These are phyloP conservation scores for Verticillium isaacii DNA, from an alignment of 2,329 filamentous ascomycete species.

Conservation along the genomic window DNA sequence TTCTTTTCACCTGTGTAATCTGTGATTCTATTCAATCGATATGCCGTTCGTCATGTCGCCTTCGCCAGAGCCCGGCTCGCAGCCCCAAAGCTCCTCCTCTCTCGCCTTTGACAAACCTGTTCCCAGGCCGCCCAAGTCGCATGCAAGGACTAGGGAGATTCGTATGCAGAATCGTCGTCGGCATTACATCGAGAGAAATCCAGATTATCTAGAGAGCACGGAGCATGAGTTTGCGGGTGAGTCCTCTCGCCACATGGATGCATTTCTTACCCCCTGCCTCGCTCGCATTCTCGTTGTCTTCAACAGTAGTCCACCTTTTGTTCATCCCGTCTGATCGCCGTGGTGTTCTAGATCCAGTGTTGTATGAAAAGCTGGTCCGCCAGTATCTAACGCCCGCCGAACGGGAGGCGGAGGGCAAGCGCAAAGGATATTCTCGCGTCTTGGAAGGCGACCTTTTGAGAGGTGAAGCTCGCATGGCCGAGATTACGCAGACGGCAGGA, in stretches of 20 bases:
- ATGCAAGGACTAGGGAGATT: slow-evolving; percentile 40
- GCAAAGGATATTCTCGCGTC: slow-evolving; percentile 73
- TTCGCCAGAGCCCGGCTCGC: not conserved
- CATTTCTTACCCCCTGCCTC: not conserved
- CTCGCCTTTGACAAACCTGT: slow-evolving; percentile 29
- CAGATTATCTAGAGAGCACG: slow-evolving; percentile 60
- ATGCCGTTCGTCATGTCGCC: not conserved
- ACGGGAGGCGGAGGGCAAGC: slow-evolving; percentile 65
- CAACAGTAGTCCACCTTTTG: not conserved
- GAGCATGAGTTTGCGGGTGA: slow-evolving; percentile 53
- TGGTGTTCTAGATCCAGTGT: slow-evolving; percentile 58
- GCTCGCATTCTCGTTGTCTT: not conserved
- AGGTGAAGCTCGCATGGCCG: slow-evolving; percentile 69
- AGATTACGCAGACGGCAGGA: slow-evolving; percentile 21
- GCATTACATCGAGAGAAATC: slow-evolving; percentile 68
- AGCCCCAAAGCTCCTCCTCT: not conserved
- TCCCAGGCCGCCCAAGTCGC: slow-evolving; percentile 38
- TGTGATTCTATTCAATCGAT: not conserved
- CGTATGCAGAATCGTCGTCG: slow-evolving; percentile 70
- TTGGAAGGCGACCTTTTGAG: slow-evolving; percentile 74
- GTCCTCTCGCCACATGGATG: slow-evolving; percentile 5
- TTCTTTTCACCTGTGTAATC: not conserved
- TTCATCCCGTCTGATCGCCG: not conserved
- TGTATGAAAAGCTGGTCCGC: slow-evolving; percentile 77
- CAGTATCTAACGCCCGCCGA: slow-evolving; percentile 71